phyloP scores from a whole-genome alignment of 371 early-diverging fungal genomes.

The Entomophthora muscae region DNA sequence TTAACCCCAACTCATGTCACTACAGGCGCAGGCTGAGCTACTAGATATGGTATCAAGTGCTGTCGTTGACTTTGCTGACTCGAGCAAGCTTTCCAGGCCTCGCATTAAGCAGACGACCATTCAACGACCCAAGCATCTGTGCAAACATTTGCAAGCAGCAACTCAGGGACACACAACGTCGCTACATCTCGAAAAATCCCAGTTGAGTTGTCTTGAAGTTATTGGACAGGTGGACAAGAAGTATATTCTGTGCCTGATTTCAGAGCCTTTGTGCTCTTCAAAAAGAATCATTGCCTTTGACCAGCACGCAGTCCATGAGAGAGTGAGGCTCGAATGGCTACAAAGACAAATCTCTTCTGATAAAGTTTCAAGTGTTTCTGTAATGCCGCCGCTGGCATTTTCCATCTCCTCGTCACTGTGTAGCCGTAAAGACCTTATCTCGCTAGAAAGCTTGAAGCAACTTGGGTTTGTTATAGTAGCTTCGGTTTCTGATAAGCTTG shows the following conservation, averaged over 20 bases:
- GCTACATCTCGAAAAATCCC: no score
- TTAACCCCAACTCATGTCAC: no score
- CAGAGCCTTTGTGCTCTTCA: background rate
- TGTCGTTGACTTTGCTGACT: no score
- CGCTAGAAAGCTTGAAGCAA: background rate
- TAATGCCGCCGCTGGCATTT: background rate
- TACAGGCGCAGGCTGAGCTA: no score
- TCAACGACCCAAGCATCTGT: no score
- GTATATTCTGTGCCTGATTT: slow-evolving; percentile 9
- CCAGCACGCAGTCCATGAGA: slow-evolving; percentile 78
- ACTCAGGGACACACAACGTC: no score
- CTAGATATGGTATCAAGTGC: no score
- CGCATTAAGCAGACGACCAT: no score
- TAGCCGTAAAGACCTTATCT: background rate
- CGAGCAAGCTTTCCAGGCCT: no score
- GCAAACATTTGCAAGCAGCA: no score
- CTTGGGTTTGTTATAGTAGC: background rate
- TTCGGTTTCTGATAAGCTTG: background rate
- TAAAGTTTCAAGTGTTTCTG: background rate
- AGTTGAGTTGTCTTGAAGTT: slow-evolving; percentile 2
- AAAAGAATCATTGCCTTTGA: slow-evolving; percentile 38
- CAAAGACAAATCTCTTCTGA: slow-evolving; percentile 16
- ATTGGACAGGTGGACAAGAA: slow-evolving; percentile 12
- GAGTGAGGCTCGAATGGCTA: slow-evolving; percentile 44
- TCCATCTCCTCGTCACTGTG: background rate